phyloP scores from a whole-genome alignment of 2,329 filamentous ascomycete species.

The Bipolaris bicolor region DNA sequence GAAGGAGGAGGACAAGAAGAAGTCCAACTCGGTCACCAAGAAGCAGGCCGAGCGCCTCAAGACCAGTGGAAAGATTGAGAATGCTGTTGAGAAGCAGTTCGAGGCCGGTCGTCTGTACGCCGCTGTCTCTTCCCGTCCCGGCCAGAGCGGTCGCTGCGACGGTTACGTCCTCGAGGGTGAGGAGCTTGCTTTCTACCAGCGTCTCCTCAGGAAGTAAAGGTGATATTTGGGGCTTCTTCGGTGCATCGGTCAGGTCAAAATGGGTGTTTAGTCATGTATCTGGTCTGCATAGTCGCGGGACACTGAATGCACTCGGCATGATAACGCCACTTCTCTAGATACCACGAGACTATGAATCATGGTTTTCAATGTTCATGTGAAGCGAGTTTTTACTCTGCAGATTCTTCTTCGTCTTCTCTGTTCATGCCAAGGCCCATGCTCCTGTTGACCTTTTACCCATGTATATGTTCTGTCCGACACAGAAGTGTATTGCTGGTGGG shows the following conservation, averaged over 20 bases:
- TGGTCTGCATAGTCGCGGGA: constrained; percentile 49
- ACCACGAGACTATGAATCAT: constrained; percentile 49
- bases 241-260: constrained; percentile 52
- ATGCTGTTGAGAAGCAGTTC: constrained; percentile 95
- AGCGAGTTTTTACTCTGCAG: constrained; percentile 5
- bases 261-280: constrained; percentile 51
- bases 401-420: background rate
- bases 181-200: constrained; percentile 99
- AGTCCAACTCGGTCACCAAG: constrained; percentile 93
- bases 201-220: constrained; percentile 95
- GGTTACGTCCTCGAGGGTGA: constrained; percentile 99
- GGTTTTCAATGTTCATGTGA: constrained; percentile 41
- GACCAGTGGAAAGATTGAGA: constrained; percentile 88
- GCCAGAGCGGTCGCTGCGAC: constrained; percentile 95
- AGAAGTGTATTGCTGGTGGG: background rate
- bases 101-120: constrained; percentile 98
- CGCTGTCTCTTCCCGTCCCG: constrained; percentile 88
- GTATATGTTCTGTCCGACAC: background rate
- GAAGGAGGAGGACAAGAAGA: constrained; percentile 85
- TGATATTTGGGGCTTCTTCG: constrained; percentile 47
- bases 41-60: constrained; percentile 92
- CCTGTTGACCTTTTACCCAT: background rate
- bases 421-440: background rate
- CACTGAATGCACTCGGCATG: constrained; percentile 47
- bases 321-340: constrained; percentile 49